A percentile compares a stretch with the other conserved stretches of the same genome.
Evolutionary conservation across 805 yeast genomes (phyloP).

Genomic region (Candida broadrunensis): DNA sequence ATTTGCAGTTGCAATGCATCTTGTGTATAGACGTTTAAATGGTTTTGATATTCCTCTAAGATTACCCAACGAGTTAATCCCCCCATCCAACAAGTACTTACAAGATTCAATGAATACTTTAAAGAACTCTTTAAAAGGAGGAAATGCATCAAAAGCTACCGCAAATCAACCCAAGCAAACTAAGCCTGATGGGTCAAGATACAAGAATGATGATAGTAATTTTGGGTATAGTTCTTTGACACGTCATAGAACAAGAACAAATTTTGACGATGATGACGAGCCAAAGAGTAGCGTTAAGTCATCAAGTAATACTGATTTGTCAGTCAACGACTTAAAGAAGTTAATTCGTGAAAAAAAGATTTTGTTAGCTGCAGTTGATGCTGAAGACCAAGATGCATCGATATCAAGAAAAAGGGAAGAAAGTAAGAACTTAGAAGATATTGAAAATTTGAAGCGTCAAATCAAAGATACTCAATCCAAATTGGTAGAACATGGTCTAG

Average conservation of each 20-base stretch:
- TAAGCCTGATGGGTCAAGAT: slow-evolving; percentile 27
- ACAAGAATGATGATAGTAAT: slow-evolving; percentile 73
- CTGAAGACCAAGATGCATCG: slow-evolving; percentile 51
- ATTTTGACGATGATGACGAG: slow-evolving; percentile 13
- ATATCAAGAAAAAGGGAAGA: slow-evolving; percentile 30
- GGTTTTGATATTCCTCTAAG: slow-evolving; percentile 81
- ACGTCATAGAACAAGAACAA: slow-evolving; percentile 45
- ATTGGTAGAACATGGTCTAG: slow-evolving; percentile 22
- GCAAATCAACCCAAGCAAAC: slow-evolving; percentile 21
- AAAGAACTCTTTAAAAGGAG: slow-evolving; percentile 58
- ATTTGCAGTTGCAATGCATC: slow-evolving; percentile 96
- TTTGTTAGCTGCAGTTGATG: slow-evolving; percentile 66
- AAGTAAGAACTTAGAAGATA: slow-evolving; percentile 47
- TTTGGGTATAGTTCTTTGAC: slow-evolving; percentile 69
- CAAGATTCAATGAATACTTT: slow-evolving; percentile 68
- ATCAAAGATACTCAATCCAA: slow-evolving; percentile 48
- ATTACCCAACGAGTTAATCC: slow-evolving; percentile 85
- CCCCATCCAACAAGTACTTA: slow-evolving; percentile 76
- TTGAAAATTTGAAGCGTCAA: slow-evolving; percentile 61
- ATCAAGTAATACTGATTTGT: slow-evolving; percentile 29
- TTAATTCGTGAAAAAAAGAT: slow-evolving; percentile 70
- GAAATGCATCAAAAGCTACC: slow-evolving; percentile 14
- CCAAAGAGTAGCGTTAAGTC: slow-evolving; percentile 12
- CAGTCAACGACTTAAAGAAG: slow-evolving; percentile 58
- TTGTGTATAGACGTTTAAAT: slow-evolving; percentile 84